Evolutionary conservation across 108 stramenopile genomes (phyloP).

Genomic region (Chaetoceros muelleri): DNA sequence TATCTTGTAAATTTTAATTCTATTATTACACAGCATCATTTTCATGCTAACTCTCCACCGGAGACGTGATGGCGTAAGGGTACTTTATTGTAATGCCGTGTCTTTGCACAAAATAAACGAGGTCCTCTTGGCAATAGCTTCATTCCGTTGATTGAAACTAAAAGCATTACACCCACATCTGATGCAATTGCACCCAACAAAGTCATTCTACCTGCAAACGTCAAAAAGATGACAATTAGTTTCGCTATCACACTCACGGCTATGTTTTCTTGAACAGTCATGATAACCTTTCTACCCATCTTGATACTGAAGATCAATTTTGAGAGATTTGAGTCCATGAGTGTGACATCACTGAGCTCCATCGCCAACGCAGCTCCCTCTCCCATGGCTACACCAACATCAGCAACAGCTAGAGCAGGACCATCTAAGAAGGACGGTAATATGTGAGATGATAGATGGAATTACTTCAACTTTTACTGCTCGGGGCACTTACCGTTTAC

Average conservation of each 20-base stretch:
- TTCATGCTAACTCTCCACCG: no score
- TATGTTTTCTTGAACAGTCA: conserved; percentile 76
- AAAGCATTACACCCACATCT: conserved; percentile 81
- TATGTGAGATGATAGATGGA: no score
- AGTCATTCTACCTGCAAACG: conserved; percentile 70
- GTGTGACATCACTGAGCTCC: conserved; percentile 85
- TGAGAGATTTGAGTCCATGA: conserved; percentile 71
- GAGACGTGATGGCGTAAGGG: no score
- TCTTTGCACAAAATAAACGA: neutral
- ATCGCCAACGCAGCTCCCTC: conserved; percentile 93
- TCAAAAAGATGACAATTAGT: conserved; percentile 44
- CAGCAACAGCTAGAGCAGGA: conserved; percentile 82
- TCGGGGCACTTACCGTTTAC: conserved; percentile 65
- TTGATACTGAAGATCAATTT: conserved; percentile 64
- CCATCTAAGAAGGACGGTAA: conserved; percentile 44
- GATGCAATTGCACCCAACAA: conserved; percentile 62
- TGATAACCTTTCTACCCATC: conserved; percentile 61
- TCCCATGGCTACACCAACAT: conserved; percentile 98
- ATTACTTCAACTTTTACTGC: no score
- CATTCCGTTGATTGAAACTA: conserved; percentile 83
- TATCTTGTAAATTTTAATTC: no score
- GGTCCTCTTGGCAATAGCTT: conserved; percentile 48
- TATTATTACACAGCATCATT: no score
- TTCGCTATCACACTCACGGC: conserved; percentile 56
- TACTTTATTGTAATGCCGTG: conserved; percentile 11